Base-by-base conservation (phyloP, 2,329 filamentous ascomycete species). In the Pyrenophora teres region DNA sequence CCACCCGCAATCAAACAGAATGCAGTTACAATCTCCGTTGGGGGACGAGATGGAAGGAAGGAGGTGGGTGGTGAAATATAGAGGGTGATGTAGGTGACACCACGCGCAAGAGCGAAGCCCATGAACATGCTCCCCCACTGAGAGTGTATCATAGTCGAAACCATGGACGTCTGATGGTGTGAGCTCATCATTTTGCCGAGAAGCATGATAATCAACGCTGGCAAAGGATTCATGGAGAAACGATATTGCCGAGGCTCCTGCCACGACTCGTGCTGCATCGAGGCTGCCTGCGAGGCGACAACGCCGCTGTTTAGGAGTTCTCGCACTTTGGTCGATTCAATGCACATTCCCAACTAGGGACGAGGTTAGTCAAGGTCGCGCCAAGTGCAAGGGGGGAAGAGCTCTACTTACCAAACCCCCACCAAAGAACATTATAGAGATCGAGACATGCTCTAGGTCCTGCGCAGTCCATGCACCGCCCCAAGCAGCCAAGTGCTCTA, bases 161-260 rank as follows among this genome's bases (percentile, higher is more conserved):
- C 82, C 87, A 91, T 90, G 53, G 86, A 89, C 23, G 80, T 73
- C 71, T 96, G 92, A 52, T 93, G 90, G 74, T 97, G 93, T 21
- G 89, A 91, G 68, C 88, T 88, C 93, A 97, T 97, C 89, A 96
- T 94, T 70, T 92, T 84, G 30, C 94, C 94, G 1, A 97, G 80
- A 0, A 97, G 79, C 51, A 97, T 79, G 60, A 97, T 93, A 41
- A 96, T 84, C 3, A 97, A 80, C 0, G 87, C 90, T 0, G 93
- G 94, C 62, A 97, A 84, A 0, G 92, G 93, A 72, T 97, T 97
- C 70, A 94, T 80, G 1, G 92, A 90, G 59, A 92, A 83, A 10
- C 79, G 76, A 71, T 95, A 92, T 7, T 85, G 83, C 47, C 79
- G 81, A 0, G 90, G 91, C 15, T 81, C 71, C 44, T 80, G 75